Percentiles rank a stretch among this genome's conserved stretches.
Evolutionary conservation across 305 asterid species (phyloP).

Genomic region (Caryopteris hybrid): DNA sequence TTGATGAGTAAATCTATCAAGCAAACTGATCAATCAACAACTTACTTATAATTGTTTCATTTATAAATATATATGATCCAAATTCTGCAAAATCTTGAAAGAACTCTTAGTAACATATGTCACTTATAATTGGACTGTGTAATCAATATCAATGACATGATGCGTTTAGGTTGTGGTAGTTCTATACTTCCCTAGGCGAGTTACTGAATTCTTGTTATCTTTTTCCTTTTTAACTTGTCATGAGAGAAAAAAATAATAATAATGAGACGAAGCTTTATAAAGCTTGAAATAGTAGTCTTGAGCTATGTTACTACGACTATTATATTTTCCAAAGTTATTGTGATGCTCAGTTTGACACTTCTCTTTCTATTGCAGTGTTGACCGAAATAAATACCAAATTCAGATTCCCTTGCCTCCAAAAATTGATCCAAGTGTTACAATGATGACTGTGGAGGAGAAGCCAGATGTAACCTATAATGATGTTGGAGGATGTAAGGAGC

Average conservation of each 20-base stretch:
- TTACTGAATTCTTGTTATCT: background rate
- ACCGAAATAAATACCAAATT: slow-evolving; percentile 90
- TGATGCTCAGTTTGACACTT: slow-evolving; percentile 11
- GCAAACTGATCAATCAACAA: background rate
- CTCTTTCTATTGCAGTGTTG: slow-evolving; percentile 56
- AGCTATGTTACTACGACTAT: slow-evolving; percentile 8
- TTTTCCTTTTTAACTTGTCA: background rate
- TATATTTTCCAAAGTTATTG: background rate
- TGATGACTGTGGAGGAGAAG: slow-evolving; percentile 99
- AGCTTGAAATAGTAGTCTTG: background rate
- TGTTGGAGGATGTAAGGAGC: slow-evolving; percentile 99
- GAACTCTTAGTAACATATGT: background rate
- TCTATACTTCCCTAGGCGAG: background rate
- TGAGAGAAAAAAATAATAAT: background rate
- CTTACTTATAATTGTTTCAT: background rate
- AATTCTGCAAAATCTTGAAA: background rate
- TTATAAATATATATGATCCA: background rate
- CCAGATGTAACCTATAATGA: slow-evolving; percentile 97
- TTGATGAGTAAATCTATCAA: background rate
- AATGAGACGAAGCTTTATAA: slow-evolving; percentile 3
- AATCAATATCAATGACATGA: background rate
- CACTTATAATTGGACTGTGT: background rate
- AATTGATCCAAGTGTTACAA: slow-evolving; percentile 97
- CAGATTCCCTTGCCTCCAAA: slow-evolving; percentile 98
- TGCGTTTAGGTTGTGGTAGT: background rate